These are phyloP conservation scores for Candida tetrigidarum DNA, from an alignment of 1,139 yeast genomes.

Conservation along the genomic window DNA sequence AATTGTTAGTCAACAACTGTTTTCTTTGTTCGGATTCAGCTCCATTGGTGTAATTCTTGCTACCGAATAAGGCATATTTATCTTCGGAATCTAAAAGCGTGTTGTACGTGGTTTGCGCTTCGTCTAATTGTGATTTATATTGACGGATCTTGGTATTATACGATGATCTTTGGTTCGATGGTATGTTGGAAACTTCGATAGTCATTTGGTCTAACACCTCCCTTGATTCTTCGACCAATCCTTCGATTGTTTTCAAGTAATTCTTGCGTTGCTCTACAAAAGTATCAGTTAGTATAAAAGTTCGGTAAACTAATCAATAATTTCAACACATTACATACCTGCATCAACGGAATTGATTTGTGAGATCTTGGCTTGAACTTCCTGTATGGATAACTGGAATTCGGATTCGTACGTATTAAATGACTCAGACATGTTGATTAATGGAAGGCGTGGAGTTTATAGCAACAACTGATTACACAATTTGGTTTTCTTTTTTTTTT, in stretches of 20 bases:
- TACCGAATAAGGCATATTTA: slow-evolving; percentile 69
- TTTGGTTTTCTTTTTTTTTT: neutral
- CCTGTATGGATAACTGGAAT: slow-evolving; percentile 71
- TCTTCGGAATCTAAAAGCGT: slow-evolving; percentile 63
- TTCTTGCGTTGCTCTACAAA: slow-evolving; percentile 49
- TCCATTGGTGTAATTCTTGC: slow-evolving; percentile 38
- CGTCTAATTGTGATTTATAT: slow-evolving; percentile 64
- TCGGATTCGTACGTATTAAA: slow-evolving; percentile 76
- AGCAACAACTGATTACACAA: neutral
- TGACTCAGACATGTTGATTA: slow-evolving; percentile 57
- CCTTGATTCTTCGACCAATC: slow-evolving; percentile 74
- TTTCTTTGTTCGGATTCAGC: slow-evolving; percentile 75
- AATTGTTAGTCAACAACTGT: slow-evolving; percentile 76
- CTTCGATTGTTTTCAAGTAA: slow-evolving; percentile 62
- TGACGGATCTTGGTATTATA: slow-evolving; percentile 75
- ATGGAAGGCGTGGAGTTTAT: neutral
- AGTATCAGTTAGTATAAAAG: slow-evolving; percentile 17
- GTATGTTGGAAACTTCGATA: slow-evolving; percentile 79
- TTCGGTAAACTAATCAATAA: neutral
- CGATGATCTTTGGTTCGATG: slow-evolving; percentile 68
- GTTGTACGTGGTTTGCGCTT: slow-evolving; percentile 55
- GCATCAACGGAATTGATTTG: slow-evolving; percentile 58
- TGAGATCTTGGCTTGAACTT: slow-evolving; percentile 67
- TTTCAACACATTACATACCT: slow-evolving; percentile 50
- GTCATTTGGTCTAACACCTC: slow-evolving; percentile 83